Percentiles rank a stretch among this genome's conserved stretches.
Evolutionary conservation across 345 rosid genomes (phyloP).

Genomic region (Clausena lansium): DNA sequence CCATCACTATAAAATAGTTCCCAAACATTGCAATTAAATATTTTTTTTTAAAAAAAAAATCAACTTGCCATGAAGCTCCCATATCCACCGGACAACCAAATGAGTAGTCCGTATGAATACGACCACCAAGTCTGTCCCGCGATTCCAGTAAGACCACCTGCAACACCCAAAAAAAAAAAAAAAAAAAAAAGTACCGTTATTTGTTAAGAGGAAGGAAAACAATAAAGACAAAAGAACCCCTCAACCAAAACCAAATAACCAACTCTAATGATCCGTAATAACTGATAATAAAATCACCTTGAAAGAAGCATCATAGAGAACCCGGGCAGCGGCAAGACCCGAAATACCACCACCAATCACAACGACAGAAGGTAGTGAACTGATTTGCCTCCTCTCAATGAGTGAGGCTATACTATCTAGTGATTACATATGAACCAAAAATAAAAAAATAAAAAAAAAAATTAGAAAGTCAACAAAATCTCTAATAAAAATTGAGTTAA

Average conservation of each 20-base stretch:
- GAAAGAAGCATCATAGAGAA: conserved; percentile 64
- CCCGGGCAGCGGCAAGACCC: conserved; percentile 82
- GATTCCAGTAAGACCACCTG: conserved; percentile 83
- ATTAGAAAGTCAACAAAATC: background rate
- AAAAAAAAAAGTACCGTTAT: too few relatives aligned
- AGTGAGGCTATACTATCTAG: conserved; percentile 41
- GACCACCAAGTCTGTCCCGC: conserved; percentile 86
- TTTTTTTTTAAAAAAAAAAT: background rate
- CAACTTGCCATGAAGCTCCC: conserved; percentile 79
- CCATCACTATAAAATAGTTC: background rate
- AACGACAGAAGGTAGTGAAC: conserved; percentile 56
- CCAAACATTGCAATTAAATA: background rate
- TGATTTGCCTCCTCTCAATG: conserved; percentile 42
- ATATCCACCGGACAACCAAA: conserved; percentile 91
- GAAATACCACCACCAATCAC: conserved; percentile 91
- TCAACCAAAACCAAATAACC: background rate
- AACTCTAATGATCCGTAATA: background rate
- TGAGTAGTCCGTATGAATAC: conserved; percentile 83
- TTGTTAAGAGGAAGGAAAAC: background rate
- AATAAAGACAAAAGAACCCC: background rate
- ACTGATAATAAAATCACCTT: conserved; percentile 37
- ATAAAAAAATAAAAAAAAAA: background rate
- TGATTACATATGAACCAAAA: background rate
- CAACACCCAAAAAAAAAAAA: background rate
- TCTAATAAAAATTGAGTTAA: background rate